A percentile compares a stretch with the other conserved stretches of the same genome.
These are phyloP conservation scores for Termitomyces sp. DNA, from an alignment of 768 basidiomycete genomes.

Conservation along the genomic window DNA sequence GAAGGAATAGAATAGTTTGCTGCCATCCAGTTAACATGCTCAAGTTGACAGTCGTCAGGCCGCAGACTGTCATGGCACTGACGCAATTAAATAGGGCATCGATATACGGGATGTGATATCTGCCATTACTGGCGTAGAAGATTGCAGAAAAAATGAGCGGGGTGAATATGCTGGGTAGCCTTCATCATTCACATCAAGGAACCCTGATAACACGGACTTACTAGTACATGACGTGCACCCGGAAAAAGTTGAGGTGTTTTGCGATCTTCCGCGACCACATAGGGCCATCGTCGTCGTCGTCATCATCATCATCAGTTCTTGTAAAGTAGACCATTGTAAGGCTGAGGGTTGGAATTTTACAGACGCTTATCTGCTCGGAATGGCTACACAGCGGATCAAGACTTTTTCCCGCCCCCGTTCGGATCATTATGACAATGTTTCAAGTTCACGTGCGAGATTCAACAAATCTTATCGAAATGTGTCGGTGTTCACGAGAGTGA, in stretches of 20 bases:
- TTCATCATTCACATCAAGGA: constrained; percentile 5
- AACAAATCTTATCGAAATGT: neutral
- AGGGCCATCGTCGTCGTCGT: constrained; percentile 5
- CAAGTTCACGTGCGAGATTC: no score
- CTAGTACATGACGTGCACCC: constrained; percentile 59
- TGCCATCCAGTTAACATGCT: constrained; percentile 66
- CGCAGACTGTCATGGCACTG: constrained; percentile 75
- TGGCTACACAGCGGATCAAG: neutral
- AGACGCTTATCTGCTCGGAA: neutral
- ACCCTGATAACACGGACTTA: constrained; percentile 23
- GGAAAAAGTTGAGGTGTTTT: constrained; percentile 61
- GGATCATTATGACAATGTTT: neutral
- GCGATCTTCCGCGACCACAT: constrained; percentile 25
- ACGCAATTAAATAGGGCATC: constrained; percentile 76
- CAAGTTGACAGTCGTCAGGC: constrained; percentile 65
- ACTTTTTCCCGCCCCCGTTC: neutral
- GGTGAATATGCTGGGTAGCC: constrained; percentile 52
- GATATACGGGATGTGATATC: constrained; percentile 62
- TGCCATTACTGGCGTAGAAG: constrained; percentile 80
- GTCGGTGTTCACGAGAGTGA: neutral
- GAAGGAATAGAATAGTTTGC: constrained; percentile 63
- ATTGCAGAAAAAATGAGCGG: constrained; percentile 78
- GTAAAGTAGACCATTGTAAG: neutral
- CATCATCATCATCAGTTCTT: constrained; percentile 1
- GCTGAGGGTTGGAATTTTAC: neutral